phyloP scores from a whole-genome alignment of 73 alveolate species.

The Paramecium sonneborni region DNA sequence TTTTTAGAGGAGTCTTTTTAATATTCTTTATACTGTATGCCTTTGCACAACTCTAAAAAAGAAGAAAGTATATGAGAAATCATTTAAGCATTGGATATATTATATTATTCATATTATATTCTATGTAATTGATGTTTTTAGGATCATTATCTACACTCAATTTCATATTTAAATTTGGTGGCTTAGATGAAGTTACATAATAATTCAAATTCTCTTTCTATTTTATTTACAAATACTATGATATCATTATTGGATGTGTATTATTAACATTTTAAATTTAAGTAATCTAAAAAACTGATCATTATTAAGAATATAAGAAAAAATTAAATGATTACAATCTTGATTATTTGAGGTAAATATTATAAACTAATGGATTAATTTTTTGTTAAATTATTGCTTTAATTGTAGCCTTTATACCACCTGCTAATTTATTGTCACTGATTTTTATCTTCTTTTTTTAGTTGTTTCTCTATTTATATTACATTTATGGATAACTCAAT shows the following conservation, averaged over 20 bases:
- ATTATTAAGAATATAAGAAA: neutral
- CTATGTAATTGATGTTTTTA: slow-evolving; percentile 1
- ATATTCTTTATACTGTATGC: slow-evolving; percentile 31
- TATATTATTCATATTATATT: neutral
- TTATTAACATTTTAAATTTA: slow-evolving; percentile 39
- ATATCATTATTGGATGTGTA: slow-evolving; percentile 40
- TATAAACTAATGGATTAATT: neutral
- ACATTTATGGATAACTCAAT: neutral
- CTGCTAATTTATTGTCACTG: slow-evolving; percentile 37
- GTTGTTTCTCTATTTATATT: slow-evolving; percentile 6
- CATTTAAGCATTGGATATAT: slow-evolving; percentile 13
- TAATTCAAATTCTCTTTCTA: slow-evolving; percentile 7
- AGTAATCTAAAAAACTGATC: neutral
- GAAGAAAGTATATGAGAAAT: slow-evolving; percentile 44
- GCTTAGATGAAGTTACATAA: slow-evolving; percentile 42
- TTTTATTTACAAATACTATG: slow-evolving; percentile 42
- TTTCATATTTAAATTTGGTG: neutral
- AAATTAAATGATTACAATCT: neutral
- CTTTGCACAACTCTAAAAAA: neutral
- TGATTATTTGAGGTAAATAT: neutral
- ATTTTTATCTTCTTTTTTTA: slow-evolving; percentile 31
- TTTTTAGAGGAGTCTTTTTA: slow-evolving; percentile 42
- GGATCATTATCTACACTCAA: neutral
- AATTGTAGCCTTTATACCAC: slow-evolving; percentile 47
- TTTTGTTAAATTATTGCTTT: slow-evolving; percentile 2